These are phyloP conservation scores for Pulveroboletus sp. DNA, from an alignment of 768 basidiomycete genomes.

Conservation along the genomic window DNA sequence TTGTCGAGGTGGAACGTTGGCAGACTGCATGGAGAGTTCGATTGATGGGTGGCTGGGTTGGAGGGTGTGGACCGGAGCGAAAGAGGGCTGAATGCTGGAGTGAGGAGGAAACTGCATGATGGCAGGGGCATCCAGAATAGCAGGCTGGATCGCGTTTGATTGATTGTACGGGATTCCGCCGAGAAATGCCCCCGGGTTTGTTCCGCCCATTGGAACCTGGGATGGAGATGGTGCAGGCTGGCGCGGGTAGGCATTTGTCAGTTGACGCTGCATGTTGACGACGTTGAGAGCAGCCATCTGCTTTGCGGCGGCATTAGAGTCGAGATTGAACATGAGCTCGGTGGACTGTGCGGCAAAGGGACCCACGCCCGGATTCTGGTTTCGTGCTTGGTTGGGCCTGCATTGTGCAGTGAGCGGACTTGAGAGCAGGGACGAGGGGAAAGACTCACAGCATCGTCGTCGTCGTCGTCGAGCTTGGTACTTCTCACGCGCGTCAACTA, in stretches of 20 bases:
- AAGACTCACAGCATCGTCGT: conserved; percentile 34
- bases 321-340: conserved; percentile 50
- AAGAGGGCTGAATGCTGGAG: conserved; percentile 44
- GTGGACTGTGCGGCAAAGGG: conserved; percentile 20
- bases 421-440: neutral
- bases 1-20: conserved; percentile 37
- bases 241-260: conserved; percentile 54
- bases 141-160: conserved; percentile 33
- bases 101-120: conserved; percentile 43
- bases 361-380: conserved; percentile 9
- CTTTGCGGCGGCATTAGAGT: conserved; percentile 66
- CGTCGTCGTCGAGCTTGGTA: conserved; percentile 15
- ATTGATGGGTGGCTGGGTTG: conserved; percentile 36
- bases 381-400: conserved; percentile 41
- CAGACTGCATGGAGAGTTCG: conserved; percentile 43
- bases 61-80: conserved; percentile 36
- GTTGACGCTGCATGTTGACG: conserved; percentile 45
- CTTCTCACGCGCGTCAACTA: conserved; percentile 14
- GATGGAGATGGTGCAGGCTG: conserved; percentile 36
- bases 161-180: conserved; percentile 47
- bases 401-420: conserved; percentile 7
- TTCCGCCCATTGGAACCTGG: conserved; percentile 42
- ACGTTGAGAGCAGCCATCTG: conserved; percentile 78
- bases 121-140: conserved; percentile 37
- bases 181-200: conserved; percentile 67